Evolutionary conservation across 1,284 basidiomycete species (phyloP).

Genomic region (Ganoderma sinense): DNA sequence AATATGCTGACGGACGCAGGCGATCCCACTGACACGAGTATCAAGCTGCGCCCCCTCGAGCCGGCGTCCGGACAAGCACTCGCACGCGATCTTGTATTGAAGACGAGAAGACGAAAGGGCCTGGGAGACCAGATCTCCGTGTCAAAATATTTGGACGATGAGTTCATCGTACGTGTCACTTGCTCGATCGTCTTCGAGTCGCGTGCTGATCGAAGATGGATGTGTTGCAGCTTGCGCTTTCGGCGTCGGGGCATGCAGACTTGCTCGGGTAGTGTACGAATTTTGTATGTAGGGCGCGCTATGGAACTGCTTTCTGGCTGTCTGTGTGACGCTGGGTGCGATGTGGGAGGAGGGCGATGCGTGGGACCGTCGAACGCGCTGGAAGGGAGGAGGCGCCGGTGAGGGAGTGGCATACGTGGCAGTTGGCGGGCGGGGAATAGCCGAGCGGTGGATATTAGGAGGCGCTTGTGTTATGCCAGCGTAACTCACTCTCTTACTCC

Average conservation of each 20-base stretch:
- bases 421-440: slow-evolving; percentile 33
- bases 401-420: slow-evolving; percentile 54
- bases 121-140: slow-evolving; percentile 94
- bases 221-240: slow-evolving; percentile 75
- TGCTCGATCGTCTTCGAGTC: slow-evolving; percentile 10
- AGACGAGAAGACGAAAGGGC: slow-evolving; percentile 96
- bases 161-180: slow-evolving; percentile 78
- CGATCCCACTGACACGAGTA: slow-evolving; percentile 95
- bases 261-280: slow-evolving; percentile 67
- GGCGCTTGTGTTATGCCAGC: slow-evolving; percentile 29
- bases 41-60: slow-evolving; percentile 95
- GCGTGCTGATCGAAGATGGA: slow-evolving; percentile 27
- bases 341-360: slow-evolving; percentile 15
- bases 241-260: slow-evolving; percentile 91
- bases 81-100: slow-evolving; percentile 92
- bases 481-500: slow-evolving; percentile 27
- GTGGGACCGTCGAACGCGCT: slow-evolving; percentile 43
- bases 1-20: slow-evolving; percentile 53
- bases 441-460: slow-evolving; percentile 46
- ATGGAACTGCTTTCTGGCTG: slow-evolving; percentile 23
- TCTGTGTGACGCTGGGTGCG: neutral
- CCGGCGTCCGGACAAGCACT: slow-evolving; percentile 95
- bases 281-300: slow-evolving; percentile 29
- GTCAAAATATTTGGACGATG: slow-evolving; percentile 94
- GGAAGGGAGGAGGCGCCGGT: slow-evolving; percentile 30